Evolutionary conservation across 2,329 filamentous ascomycete species (phyloP), one percentile per base, ranked within the genome.

Genomic region (Botrytis deweyae): DNA sequence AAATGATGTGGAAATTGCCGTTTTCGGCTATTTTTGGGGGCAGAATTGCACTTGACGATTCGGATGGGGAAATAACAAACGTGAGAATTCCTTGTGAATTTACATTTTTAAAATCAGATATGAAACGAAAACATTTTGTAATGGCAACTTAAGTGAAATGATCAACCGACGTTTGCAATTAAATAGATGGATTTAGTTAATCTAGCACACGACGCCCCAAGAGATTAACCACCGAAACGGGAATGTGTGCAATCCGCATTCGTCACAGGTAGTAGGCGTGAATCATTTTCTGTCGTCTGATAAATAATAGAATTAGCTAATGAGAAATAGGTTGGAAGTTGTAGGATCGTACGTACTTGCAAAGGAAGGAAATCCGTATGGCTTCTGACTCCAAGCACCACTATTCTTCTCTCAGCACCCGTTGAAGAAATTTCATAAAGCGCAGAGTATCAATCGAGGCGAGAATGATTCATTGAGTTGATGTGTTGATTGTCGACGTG

Each of bases 1-100:
- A 69, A 69, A 42, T 18, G 8, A 33, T 38, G n/a, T 69, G 49
- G 36, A 58, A 58, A 58, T 49, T 38, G 42, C 29, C 44, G 69
- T 18, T 49, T 65, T 46, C 69, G 69, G 42, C 33, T 71, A 52
- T 49, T 65, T 52, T 63, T 42, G 44, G 55, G 59, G 40, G 42
- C 49, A 33, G 61, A 52, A 64, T 65, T 40, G 61, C 58, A 65
- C 33, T 10, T 20, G 29, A 52, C 18, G 1, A 65, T 44, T 25
- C 20, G 6, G 1, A 71, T 14, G 40, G 20, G 59, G 33, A 49
- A 40, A 33, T 42, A 33, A 46, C 22, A 33, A 58, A 33, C 36
- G 0, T 9, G 49, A 33, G 22, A 58, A 16, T 18, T 58, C 16
- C 33, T 42, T 58, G 14, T 33, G 49, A 12, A 44, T 42, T 55